phyloP scores from a whole-genome alignment of 23 red algal species.

The Gracilaria domingensis region DNA sequence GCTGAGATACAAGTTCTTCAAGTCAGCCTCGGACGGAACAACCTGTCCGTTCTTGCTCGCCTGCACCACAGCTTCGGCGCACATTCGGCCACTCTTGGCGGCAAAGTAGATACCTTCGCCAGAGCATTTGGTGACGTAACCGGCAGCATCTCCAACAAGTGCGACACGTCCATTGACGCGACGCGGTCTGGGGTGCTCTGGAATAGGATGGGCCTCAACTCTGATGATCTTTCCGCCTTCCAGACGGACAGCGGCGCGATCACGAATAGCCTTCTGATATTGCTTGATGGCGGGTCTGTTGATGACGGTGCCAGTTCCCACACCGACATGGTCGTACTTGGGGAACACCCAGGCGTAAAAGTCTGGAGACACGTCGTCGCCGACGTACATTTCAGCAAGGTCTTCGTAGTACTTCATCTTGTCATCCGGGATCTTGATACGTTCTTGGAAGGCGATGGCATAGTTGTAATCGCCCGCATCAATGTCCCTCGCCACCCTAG shows the following conservation, averaged over 20 bases:
- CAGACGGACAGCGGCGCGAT: slow-evolving; percentile 89
- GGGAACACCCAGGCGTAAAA: slow-evolving; percentile 99
- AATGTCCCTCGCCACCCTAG: slow-evolving; percentile 94
- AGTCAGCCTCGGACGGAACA: slow-evolving; percentile 83
- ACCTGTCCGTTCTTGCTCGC: slow-evolving; percentile 75
- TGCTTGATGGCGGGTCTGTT: slow-evolving; percentile 95
- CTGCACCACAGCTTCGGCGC: slow-evolving; percentile 87
- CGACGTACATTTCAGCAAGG: slow-evolving; percentile 99
- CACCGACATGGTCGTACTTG: slow-evolving; percentile 99
- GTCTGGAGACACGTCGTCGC: slow-evolving; percentile 98
- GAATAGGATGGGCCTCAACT: slow-evolving; percentile 99
- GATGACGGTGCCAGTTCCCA: slow-evolving; percentile 98
- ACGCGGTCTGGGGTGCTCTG: slow-evolving; percentile 97
- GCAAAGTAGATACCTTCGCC: slow-evolving; percentile 99
- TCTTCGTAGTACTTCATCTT: slow-evolving; percentile 99
- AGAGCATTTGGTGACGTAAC: slow-evolving; percentile 98
- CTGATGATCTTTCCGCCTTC: slow-evolving; percentile 96
- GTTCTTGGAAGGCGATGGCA: slow-evolving; percentile 99
- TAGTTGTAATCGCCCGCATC: slow-evolving; percentile 98
- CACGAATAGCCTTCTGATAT: slow-evolving; percentile 97
- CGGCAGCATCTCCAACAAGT: slow-evolving; percentile 97
- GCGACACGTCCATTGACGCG: slow-evolving; percentile 92
- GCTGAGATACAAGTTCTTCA: slow-evolving; percentile 89
- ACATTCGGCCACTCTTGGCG: slow-evolving; percentile 98
- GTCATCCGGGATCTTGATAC: slow-evolving; percentile 95